Base-by-base conservation (phyloP, 129 eudicot genomes). In the Calendula officinalis region DNA sequence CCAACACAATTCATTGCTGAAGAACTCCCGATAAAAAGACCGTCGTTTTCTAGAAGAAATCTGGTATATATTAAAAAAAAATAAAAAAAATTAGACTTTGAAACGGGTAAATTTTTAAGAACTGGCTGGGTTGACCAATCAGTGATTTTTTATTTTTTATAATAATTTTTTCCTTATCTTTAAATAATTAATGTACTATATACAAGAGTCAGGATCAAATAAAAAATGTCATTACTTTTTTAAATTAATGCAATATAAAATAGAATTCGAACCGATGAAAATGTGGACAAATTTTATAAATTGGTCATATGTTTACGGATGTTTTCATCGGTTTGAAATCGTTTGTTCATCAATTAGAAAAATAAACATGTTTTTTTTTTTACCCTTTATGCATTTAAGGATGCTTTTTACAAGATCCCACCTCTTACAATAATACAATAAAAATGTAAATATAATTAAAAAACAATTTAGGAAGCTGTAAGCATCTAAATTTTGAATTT, bases 1-100 rank as follows among this genome's bases (percentile, higher is more conserved):
- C 99, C 98, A 64, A 92, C 95, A 56, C 98, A 92, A 67, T 92
- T 92, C 99, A 92, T 88, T 32, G 99, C 99, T 36, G 99, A 88
- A 69, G 96, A 88, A 76, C 99, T 88, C 57, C 99, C 99, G 33
- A 92, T 71, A 82, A 92, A 88, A n/a, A 88, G 79, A 10, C 99
- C 96, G 12, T 88, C 96, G 2, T 88, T 83, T 78, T 83, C 85
- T 69, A 85, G 27, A 36, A 92, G 94, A 22, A 81, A 92, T 80
- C 99, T 92, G 82, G 48, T 3, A 27, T 52, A 46, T 17, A 58
- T 34, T 42, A 60, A 17, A 22, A 22, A 0, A 22, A 22, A 22
- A 22, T 0, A 0, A 22, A 22, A 22, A 22, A 22, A 22, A 22
- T 22, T 22, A 22, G 30, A 22, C 30, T 22, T 22, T 2, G 30